Conservation (phyloP, 176 grass and related monocot genomes). For the Cenchrus purpureus region DNA sequence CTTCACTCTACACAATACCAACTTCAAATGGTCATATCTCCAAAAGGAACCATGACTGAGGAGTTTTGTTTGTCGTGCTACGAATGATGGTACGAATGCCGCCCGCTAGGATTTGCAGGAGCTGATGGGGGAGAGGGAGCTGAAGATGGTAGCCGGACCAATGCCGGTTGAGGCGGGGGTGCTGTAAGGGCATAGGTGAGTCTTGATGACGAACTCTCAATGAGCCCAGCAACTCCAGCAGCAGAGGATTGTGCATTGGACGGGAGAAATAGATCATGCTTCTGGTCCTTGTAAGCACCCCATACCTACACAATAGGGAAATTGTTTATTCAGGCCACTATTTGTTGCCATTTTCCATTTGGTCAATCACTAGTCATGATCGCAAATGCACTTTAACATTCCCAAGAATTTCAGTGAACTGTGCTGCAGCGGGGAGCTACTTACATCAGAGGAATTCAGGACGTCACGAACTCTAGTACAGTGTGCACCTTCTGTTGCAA, state of each 20-base stretch:
- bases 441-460: conserved; percentile 86
- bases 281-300: conserved; percentile 98
- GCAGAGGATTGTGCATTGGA: conserved; percentile 92
- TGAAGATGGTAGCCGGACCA: conserved; percentile 68
- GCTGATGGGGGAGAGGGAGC: conserved; percentile 45
- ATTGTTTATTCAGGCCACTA: not conserved
- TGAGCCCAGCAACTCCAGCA: conserved; percentile 92
- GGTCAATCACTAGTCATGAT: conserved; percentile 18
- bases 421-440: conserved; percentile 23
- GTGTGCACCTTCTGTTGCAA: conserved; percentile 97
- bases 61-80: conserved; percentile 17
- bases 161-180: conserved; percentile 66
- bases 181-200: conserved; percentile 82
- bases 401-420: conserved; percentile 12
- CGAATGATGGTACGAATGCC: conserved; percentile 50
- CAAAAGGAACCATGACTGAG: not conserved
- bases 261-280: conserved; percentile 95
- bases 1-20: not conserved
- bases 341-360: conserved; percentile 13
- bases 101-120: conserved; percentile 57
- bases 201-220: conserved; percentile 90
- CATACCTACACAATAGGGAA: conserved; percentile 63
- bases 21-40: conserved; percentile 12
- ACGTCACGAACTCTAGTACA: conserved; percentile 96
- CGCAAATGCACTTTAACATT: not conserved